Evolutionary conservation across 495 filamentous ascomycete species (phyloP).

Genomic region (Daldinia grandis): DNA sequence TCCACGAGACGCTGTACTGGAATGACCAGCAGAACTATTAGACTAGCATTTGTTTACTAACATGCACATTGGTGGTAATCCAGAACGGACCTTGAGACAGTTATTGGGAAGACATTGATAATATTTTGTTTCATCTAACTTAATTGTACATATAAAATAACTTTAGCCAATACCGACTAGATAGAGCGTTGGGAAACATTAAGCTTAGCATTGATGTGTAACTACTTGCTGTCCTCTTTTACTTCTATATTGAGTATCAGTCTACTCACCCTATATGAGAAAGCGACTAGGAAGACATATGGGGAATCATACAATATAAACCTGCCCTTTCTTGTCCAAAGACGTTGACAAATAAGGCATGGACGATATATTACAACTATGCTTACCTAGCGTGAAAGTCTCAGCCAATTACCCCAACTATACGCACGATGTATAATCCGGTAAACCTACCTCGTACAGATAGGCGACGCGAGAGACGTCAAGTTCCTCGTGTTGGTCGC

Average conservation of each 20-base stretch:
- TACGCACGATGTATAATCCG: background rate
- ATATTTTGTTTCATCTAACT: background rate
- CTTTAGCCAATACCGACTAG: no score
- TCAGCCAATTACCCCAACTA: background rate
- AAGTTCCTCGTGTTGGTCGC: background rate
- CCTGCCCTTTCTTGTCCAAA: background rate
- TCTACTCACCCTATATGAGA: background rate
- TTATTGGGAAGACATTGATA: background rate
- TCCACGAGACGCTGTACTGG: background rate
- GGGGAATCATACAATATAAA: background rate
- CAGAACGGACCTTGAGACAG: background rate
- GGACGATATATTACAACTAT: background rate
- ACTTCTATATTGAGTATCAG: background rate
- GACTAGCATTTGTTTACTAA: background rate
- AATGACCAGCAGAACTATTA: background rate
- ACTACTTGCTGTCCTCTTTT: background rate
- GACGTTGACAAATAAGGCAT: background rate
- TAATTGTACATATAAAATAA: background rate
- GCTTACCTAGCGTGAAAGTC: background rate
- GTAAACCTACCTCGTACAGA: background rate
- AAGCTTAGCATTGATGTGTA: background rate
- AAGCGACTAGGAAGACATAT: background rate
- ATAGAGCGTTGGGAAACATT: background rate
- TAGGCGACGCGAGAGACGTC: background rate
- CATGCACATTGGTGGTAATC: background rate